Base-by-base conservation (phyloP, 768 basidiomycete genomes). In the Lactarius evosmus region DNA sequence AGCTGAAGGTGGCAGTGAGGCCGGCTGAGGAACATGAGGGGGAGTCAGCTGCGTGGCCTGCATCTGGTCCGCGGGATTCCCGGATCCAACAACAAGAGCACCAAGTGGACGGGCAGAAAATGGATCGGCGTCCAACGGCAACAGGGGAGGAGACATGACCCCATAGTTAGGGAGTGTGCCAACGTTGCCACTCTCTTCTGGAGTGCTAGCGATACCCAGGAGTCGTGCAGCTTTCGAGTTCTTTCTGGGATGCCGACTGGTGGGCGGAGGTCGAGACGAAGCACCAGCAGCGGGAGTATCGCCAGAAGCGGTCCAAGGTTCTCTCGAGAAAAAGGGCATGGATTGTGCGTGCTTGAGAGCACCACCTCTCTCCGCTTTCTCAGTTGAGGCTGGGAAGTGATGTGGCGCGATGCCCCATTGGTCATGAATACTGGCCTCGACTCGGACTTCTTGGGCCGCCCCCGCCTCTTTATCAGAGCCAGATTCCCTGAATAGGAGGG, bases 91-190 rank as follows among this genome's bases (percentile, higher is more conserved):
- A 22, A 59, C 22, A 40, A 27, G 11, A 12, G 57, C 51, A 33
- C 58, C 58, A 19, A n/a, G 63, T 30, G 59, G 59, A 22, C 38
- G 7, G 11, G 25, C 4, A 16, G 36, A 27, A 51, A 60, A 65
- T 19, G 58, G 58, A 38, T 65, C 63, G 19, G 2, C 30, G 16
- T 56, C 58, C 53, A 65, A 60, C n/a, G 63, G 63, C 22, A 64
- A 49, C 16, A 64, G 16, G 29, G 58, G 63, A 49, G 58, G 63
- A 49, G 63, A 64, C 52, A 55, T 38, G 11, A 55, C 2, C 22
- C 8, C 22, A 30, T 34, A 41, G 29, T 50, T 38, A 30, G 54
- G 29, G 19, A 8, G 30, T 27, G 40, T 29, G 2, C 9, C 46
- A 12, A 44, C 33, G 8, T n/a, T 33, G 29, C 3, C 16, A 51